Evolutionary conservation across 306 rosid genomes (phyloP), one percentile per base, ranked within the genome.

Genomic region (Arachis stenosperma): DNA sequence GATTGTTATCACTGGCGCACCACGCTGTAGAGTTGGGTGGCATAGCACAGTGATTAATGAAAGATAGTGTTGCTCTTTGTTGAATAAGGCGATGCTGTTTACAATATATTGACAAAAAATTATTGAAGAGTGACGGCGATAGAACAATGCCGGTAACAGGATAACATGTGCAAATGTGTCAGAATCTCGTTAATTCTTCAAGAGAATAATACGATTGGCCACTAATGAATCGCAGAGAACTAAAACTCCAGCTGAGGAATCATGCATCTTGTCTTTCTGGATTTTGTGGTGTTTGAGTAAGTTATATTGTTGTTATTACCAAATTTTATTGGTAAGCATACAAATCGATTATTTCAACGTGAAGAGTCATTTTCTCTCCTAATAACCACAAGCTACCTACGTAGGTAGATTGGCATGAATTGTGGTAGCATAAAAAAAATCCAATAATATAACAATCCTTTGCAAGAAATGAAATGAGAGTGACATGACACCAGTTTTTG

Each of bases 401-500:
- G 57, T 5, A 33, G 37, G 37, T 33, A 33, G 36, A 43, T 58
- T 71, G 75, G 14, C 15, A 44, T 9, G 56, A 57, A 57, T 43
- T 2, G 6, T 17, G 9, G 33, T 27, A 4, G 61, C 37, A 22
- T 48, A 48, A 6, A 12, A 17, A 48, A 6, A 12, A 17, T 17
- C 7, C 11, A 56, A 42, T 27, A 43, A 27, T 64, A 54, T 5
- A 15, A 0, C 52, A 73, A 61, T 14, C 51, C 41, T 48, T 8
- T 61, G 52, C 37, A 48, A 8, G 60, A 47, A 33, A 4, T 33
- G 37, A 33, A 33, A 61, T 10, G 61, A 61, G 50, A 6, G 78
- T 17, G 62, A 74, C 70, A 54, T 10, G 64, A 55, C 70, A 63
- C 71, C 36, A 14, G 17, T 41, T 50, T 50, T 52, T 51, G 55